Conservation (phyloP, 2,329 filamentous ascomycete genomes). For the Penicillium sp. region DNA sequence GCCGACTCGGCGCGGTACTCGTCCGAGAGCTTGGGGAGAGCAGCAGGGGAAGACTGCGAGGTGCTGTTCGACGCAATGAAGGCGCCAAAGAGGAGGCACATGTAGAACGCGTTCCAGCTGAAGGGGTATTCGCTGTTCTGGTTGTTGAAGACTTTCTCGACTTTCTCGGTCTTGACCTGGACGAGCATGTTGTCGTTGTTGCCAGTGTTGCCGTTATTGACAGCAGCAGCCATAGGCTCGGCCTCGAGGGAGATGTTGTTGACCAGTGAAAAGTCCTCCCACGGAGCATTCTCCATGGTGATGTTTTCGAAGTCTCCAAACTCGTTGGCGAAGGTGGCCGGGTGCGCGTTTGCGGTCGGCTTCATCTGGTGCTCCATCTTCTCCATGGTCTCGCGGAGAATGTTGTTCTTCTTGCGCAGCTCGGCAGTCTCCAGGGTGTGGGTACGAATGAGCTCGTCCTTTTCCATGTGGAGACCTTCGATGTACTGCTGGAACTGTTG, state of each 20-base stretch:
- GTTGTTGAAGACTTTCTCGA: conserved; percentile 44
- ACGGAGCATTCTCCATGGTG: conserved; percentile 69
- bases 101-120: conserved; percentile 68
- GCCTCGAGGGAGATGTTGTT: conserved; percentile 52
- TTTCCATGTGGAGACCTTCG: conserved; percentile 74
- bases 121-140: conserved; percentile 62
- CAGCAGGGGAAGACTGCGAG: conserved; percentile 51
- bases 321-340: conserved; percentile 56
- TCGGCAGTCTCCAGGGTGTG: conserved; percentile 90
- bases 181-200: conserved; percentile 33
- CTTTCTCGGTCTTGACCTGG: conserved; percentile 37
- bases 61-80: conserved; percentile 87
- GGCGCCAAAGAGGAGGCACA: conserved; percentile 94
- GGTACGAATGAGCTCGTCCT: conserved; percentile 81
- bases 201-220: conserved; percentile 13
- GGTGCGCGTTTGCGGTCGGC: conserved; percentile 35
- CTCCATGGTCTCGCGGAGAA: conserved; percentile 65
- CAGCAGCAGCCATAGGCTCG: conserved; percentile 31
- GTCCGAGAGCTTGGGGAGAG: conserved; percentile 48
- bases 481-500: conserved; percentile 72
- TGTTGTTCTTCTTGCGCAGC: conserved; percentile 85
- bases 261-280: conserved; percentile 78
- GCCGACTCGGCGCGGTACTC: conserved; percentile 47
- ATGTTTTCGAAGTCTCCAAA: conserved; percentile 82
- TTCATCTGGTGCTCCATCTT: conserved; percentile 40